Conservation (phyloP, 441 rosid species). For the Populus tomentosa region DNA sequence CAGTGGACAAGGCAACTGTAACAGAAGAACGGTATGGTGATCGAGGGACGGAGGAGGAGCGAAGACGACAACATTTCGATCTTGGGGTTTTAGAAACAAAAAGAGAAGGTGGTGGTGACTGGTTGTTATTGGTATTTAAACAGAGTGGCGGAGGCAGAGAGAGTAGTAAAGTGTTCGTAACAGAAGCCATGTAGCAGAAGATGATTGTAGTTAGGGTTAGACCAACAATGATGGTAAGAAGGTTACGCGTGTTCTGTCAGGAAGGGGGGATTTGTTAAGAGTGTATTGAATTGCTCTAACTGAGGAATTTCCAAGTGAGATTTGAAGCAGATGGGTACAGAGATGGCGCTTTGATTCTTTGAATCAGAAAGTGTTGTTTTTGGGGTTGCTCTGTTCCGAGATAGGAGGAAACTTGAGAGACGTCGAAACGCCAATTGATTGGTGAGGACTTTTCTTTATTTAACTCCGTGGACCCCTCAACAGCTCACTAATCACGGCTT, state of each 20-base stretch:
- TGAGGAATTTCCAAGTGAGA: not conserved
- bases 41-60: not conserved
- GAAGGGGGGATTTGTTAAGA: not conserved
- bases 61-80: conserved; percentile 23
- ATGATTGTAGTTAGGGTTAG: not conserved
- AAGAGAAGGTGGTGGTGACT: not conserved
- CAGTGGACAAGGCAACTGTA: conserved; percentile 22
- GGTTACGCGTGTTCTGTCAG: not conserved
- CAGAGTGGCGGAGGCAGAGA: not conserved
- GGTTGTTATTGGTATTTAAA: conserved; percentile 11
- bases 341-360: not conserved
- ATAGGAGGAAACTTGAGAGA: not conserved
- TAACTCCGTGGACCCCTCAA: not conserved
- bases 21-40: not conserved
- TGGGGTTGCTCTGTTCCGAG: not conserved
- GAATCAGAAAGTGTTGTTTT: not conserved
- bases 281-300: no score
- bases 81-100: conserved; percentile 14
- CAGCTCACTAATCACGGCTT: not conserved
- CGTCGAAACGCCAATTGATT: not conserved
- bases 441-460: not conserved
- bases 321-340: not conserved
- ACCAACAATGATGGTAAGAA: not conserved
- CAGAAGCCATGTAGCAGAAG: conserved; percentile 8
- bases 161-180: not conserved